phyloP scores from a whole-genome alignment of 257 asterid genomes.

The Prunella vulgaris region DNA sequence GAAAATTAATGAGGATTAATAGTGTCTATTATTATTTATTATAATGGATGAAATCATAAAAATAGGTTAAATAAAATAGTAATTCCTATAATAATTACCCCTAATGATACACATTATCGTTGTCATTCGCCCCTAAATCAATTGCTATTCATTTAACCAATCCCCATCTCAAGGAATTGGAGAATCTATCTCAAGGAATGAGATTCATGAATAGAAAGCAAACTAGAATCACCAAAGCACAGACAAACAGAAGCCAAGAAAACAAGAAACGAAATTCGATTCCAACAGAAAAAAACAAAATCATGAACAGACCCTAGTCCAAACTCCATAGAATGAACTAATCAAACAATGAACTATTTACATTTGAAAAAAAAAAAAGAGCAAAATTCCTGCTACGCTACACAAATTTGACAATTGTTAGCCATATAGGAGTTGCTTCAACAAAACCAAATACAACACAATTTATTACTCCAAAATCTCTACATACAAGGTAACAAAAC shows the following conservation, averaged over 20 bases:
- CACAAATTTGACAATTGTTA: slow-evolving; percentile 11
- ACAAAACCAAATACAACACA: not conserved
- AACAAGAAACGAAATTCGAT: not conserved
- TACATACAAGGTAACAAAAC: slow-evolving; percentile 17
- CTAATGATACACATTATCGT: too few relatives aligned
- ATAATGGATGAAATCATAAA: too few relatives aligned
- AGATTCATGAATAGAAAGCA: not conserved
- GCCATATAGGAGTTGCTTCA: not conserved
- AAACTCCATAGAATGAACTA: not conserved
- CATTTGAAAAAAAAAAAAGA: not conserved
- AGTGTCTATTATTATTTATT: too few relatives aligned
- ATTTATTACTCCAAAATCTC: slow-evolving; percentile 20
- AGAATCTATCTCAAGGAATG: too few relatives aligned
- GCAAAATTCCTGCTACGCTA: not conserved
- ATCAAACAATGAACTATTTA: not conserved
- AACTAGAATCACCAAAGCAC: not conserved
- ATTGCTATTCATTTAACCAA: not conserved
- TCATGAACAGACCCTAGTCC: not conserved
- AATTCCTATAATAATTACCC: too few relatives aligned
- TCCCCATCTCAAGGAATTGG: not conserved
- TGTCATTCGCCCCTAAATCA: too few relatives aligned
- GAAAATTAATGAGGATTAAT: too few relatives aligned
- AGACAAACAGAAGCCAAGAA: not conserved
- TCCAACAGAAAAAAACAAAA: not conserved
- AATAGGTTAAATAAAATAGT: too few relatives aligned